phyloP scores from a whole-genome alignment of 768 basidiomycete genomes.

The Pleurotus sapidus region DNA sequence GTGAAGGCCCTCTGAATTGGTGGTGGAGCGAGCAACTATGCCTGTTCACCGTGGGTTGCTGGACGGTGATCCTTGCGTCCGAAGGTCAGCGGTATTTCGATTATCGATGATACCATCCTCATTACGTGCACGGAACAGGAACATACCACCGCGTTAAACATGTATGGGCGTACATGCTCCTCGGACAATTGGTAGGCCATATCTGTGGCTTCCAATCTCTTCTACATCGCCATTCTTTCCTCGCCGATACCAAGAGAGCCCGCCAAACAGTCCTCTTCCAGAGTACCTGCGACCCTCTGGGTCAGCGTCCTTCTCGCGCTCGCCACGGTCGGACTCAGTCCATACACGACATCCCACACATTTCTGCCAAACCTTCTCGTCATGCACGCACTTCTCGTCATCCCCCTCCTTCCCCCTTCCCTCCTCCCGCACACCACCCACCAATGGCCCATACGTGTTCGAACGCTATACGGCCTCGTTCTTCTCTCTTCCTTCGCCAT shows the following conservation, averaged over 20 bases:
- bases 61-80: slow-evolving; percentile 47
- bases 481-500: slow-evolving; percentile 27
- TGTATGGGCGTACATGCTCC: slow-evolving; percentile 67
- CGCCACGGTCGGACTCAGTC: slow-evolving; percentile 38
- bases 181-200: slow-evolving; percentile 75
- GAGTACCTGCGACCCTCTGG: slow-evolving; percentile 28
- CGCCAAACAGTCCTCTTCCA: not conserved
- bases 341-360: slow-evolving; percentile 35
- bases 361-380: slow-evolving; percentile 60
- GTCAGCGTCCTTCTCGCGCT: slow-evolving; percentile 43
- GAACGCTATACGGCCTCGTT: slow-evolving; percentile 35
- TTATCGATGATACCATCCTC: not conserved
- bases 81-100: slow-evolving; percentile 39
- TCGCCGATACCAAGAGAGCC: slow-evolving; percentile 21
- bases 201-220: slow-evolving; percentile 62
- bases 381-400: slow-evolving; percentile 55
- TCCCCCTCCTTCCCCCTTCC: slow-evolving; percentile 42
- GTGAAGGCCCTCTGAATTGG: slow-evolving; percentile 49
- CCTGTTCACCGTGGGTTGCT: slow-evolving; percentile 54
- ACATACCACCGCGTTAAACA: slow-evolving; percentile 39
- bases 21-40: slow-evolving; percentile 73
- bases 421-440: slow-evolving; percentile 1
- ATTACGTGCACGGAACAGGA: slow-evolving; percentile 20
- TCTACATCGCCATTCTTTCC: slow-evolving; percentile 48
- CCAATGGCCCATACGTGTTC: slow-evolving; percentile 19